A percentile compares a stretch with the other conserved stretches of the same genome.
Evolutionary conservation across 129 eudicot genomes (phyloP).

Genomic region (Sambucus nigra): DNA sequence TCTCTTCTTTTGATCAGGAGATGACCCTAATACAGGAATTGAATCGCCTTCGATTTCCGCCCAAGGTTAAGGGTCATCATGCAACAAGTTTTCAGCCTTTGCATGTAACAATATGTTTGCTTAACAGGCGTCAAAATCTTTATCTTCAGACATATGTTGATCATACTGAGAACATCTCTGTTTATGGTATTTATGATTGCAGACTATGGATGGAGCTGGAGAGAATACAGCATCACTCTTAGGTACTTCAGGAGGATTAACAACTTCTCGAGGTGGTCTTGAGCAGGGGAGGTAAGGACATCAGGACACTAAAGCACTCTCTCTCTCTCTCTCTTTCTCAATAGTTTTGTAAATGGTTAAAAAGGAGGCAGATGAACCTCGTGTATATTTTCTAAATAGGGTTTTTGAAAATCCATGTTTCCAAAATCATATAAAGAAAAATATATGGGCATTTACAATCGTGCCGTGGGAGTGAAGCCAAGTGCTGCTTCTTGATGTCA

Average conservation of each 20-base stretch:
- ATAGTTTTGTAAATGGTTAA: not conserved
- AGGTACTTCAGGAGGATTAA: constrained; percentile 1
- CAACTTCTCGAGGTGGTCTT: not conserved
- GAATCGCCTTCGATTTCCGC: constrained; percentile 16
- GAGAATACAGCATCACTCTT: not conserved
- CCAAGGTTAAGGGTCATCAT: not conserved
- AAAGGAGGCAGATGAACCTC: too few species aligned
- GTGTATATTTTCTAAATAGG: too few species aligned
- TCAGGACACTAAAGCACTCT: not conserved
- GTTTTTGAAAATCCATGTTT: too few species aligned
- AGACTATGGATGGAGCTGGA: constrained; percentile 2
- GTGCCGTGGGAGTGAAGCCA: too few species aligned
- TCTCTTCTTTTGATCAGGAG: constrained; percentile 8
- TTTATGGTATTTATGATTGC: not conserved
- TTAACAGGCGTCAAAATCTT: not conserved
- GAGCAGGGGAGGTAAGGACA: constrained; percentile 8
- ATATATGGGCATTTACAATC: too few species aligned
- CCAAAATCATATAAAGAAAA: too few species aligned
- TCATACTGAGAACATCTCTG: too few species aligned
- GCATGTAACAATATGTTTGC: not conserved
- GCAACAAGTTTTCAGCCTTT: not conserved
- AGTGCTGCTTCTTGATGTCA: too few species aligned
- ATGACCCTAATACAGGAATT: constrained; percentile 5
- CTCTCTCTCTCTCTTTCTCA: constrained; percentile 1
- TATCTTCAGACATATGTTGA: not conserved